These are phyloP conservation scores for Aureobasidium pullulans DNA, from an alignment of 2,329 filamentous ascomycete species.

Conservation along the genomic window DNA sequence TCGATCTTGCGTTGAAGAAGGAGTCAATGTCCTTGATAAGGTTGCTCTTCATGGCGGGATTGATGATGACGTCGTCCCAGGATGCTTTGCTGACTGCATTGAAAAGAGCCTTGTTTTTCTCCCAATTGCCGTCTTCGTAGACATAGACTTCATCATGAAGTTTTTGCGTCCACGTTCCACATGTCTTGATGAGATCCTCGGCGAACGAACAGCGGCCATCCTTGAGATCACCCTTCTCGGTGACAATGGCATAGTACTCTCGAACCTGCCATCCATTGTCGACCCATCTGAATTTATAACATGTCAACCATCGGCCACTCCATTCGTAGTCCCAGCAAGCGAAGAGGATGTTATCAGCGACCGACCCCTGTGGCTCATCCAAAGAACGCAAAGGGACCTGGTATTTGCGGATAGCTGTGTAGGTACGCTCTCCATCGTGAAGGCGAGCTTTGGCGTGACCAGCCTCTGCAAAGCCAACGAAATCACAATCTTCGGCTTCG, in stretches of 20 bases:
- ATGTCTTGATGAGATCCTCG: conserved; percentile 31
- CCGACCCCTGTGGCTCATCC: not conserved
- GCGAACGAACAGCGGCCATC: conserved; percentile 27
- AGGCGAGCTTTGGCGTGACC: conserved; percentile 30
- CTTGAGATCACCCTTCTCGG: not conserved
- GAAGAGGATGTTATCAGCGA: conserved; percentile 34
- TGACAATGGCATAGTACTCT: not conserved
- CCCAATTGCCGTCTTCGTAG: conserved; percentile 35
- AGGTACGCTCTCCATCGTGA: not conserved
- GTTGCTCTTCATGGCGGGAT: conserved; percentile 37
- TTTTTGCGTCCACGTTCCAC: conserved; percentile 31
- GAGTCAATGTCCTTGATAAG: conserved; percentile 32
- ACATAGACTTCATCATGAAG: conserved; percentile 36
- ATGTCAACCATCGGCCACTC: conserved; percentile 25
- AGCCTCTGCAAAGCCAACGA: conserved; percentile 34
- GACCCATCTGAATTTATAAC: conserved; percentile 29
- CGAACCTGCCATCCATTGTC: not conserved
- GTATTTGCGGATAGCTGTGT: not conserved
- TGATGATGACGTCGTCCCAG: conserved; percentile 43
- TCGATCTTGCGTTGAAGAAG: conserved; percentile 33
- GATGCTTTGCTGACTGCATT: conserved; percentile 33
- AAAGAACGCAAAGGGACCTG: not conserved
- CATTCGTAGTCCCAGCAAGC: conserved; percentile 34
- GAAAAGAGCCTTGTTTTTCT: conserved; percentile 31
- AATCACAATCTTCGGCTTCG: conserved; percentile 7